A percentile compares a stretch with the other conserved stretches of the same genome.
These are phyloP conservation scores for Fusarium pseudocircinatum DNA, from an alignment of 2,329 filamentous ascomycete genomes.

Conservation along the genomic window DNA sequence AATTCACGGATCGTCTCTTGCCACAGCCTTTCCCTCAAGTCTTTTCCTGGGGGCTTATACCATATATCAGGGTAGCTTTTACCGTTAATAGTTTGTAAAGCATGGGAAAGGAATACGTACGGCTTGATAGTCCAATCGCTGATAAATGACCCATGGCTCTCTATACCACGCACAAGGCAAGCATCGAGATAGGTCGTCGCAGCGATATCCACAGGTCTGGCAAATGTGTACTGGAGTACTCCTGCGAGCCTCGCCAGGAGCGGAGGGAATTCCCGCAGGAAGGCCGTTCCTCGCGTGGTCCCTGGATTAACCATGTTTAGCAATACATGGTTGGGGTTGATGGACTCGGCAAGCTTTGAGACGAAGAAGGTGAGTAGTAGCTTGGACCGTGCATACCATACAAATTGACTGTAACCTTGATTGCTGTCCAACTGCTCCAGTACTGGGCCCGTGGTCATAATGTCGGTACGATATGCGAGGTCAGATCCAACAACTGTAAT, in stretches of 20 bases:
- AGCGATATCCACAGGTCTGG: background rate
- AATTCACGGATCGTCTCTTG: background rate
- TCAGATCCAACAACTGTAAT: background rate
- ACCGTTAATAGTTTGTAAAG: too few relatives aligned
- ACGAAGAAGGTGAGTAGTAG: background rate
- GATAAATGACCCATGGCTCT: background rate
- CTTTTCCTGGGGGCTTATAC: background rate
- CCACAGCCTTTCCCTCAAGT: background rate
- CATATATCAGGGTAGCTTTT: background rate
- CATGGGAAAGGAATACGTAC: background rate
- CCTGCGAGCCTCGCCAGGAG: background rate
- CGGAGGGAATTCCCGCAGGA: background rate
- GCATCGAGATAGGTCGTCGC: background rate
- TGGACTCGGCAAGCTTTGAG: background rate
- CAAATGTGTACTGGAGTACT: background rate
- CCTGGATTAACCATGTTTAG: background rate
- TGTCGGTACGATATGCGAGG: background rate
- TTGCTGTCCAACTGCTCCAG: background rate
- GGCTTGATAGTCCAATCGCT: background rate
- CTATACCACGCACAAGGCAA: background rate
- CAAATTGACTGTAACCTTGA: background rate
- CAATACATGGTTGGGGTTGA: background rate
- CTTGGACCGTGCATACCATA: background rate
- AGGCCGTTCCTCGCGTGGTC: background rate
- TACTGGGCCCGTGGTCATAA: accelerated